Evolutionary conservation across 2,329 filamentous ascomycete species (phyloP).

Genomic region (Arthrobotrys entomopaga): DNA sequence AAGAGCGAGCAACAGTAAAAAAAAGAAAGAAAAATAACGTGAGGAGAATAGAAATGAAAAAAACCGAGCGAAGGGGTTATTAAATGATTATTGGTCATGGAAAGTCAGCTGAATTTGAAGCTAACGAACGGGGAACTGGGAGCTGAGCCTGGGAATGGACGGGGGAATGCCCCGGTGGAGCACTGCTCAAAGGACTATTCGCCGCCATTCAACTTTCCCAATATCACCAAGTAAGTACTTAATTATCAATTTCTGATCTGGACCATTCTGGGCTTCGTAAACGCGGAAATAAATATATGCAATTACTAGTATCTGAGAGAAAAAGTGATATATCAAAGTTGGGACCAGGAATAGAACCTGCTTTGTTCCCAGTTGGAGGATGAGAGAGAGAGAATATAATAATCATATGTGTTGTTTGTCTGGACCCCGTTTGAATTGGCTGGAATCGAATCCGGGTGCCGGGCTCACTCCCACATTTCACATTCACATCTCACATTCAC

Average conservation of each 20-base stretch:
- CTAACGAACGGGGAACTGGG: constrained; percentile 48
- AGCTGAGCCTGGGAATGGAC: background rate
- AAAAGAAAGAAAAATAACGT: background rate
- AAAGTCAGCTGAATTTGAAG: constrained; percentile 20
- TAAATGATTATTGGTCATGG: constrained; percentile 17
- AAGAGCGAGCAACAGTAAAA: too few relatives aligned
- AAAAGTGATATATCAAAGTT: too few relatives aligned
- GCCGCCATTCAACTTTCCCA: constrained; percentile 14
- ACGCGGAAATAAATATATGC: constrained; percentile 1
- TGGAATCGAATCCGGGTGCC: constrained; percentile 29
- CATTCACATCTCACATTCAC: too few relatives aligned
- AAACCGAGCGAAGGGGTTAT: constrained; percentile 30
- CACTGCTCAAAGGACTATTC: constrained; percentile 20
- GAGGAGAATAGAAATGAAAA: constrained; percentile 20
- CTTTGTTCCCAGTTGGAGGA: background rate
- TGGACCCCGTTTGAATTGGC: constrained; percentile 4
- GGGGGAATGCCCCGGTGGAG: background rate
- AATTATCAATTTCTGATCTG: background rate
- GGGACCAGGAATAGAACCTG: constrained; percentile 10
- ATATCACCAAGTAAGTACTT: too few relatives aligned
- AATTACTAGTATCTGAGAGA: too few relatives aligned
- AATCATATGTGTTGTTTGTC: constrained; percentile 45
- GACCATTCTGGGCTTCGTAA: constrained; percentile 21
- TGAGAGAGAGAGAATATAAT: too few relatives aligned
- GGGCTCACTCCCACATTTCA: background rate